Conservation (phyloP, 805 yeast species). For the Candida glaebosa region DNA sequence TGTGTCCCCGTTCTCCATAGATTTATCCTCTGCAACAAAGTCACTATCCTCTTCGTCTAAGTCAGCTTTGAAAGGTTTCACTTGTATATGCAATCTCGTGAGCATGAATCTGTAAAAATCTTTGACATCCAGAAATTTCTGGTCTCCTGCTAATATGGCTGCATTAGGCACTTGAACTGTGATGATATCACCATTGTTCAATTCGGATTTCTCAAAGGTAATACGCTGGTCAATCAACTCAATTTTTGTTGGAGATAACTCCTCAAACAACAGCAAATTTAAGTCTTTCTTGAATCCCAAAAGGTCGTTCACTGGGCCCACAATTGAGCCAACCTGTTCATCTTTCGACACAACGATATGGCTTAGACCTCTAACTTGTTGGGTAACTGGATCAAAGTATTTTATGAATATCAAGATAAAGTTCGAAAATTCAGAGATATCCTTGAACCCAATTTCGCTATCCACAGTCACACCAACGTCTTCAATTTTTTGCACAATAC, state of each 20-base stretch:
- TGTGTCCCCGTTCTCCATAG: slow-evolving; percentile 8
- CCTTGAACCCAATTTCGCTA: slow-evolving; percentile 9
- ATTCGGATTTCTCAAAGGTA: slow-evolving; percentile 54
- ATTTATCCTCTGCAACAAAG: slow-evolving; percentile 29
- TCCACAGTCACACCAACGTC: slow-evolving; percentile 7
- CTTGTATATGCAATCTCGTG: slow-evolving; percentile 57
- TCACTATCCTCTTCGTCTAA: slow-evolving; percentile 50
- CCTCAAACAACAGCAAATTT: slow-evolving; percentile 51
- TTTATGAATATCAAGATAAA: slow-evolving; percentile 49
- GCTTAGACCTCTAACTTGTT: slow-evolving; percentile 61
- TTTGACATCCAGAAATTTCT: slow-evolving; percentile 26
- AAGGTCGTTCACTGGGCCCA: slow-evolving; percentile 37
- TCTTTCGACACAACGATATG: slow-evolving; percentile 52
- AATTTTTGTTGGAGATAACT: slow-evolving; percentile 52
- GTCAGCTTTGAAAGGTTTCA: slow-evolving; percentile 44
- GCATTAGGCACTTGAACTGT: slow-evolving; percentile 27
- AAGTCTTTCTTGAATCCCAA: slow-evolving; percentile 36
- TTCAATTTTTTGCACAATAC: slow-evolving; percentile 15
- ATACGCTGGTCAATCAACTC: slow-evolving; percentile 37
- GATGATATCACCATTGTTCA: slow-evolving; percentile 68
- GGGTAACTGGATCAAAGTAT: slow-evolving; percentile 56
- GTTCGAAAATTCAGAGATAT: slow-evolving; percentile 16
- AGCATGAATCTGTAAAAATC: slow-evolving; percentile 53
- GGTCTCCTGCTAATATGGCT: slow-evolving; percentile 14
- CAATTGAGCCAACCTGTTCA: slow-evolving; percentile 39